Conservation (phyloP, 306 rosid genomes). For the Inga laurina region DNA sequence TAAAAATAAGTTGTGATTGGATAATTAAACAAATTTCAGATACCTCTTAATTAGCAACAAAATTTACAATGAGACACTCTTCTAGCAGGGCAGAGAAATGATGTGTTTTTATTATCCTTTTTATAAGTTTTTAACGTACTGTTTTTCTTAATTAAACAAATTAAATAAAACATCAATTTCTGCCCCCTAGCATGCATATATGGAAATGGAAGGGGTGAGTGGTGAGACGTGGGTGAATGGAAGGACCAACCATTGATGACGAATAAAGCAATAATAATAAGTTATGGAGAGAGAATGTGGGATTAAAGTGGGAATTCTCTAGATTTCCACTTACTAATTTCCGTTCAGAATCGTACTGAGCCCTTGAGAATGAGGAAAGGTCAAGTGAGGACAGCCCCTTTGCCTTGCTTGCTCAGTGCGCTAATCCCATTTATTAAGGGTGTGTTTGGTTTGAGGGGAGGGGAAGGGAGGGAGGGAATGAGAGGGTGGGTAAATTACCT, state of each 20-base stretch:
- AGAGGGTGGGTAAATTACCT: no score
- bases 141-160: no score
- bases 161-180: no score
- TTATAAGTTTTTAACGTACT: no score
- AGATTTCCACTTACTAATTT: conserved; percentile 45
- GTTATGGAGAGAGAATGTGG: neutral
- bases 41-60: no score
- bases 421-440: conserved; percentile 18
- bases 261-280: neutral
- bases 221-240: neutral
- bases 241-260: neutral
- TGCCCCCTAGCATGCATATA: neutral
- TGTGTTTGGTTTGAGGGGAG: no score
- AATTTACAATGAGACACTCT: no score
- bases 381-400: conserved; percentile 1
- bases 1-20: no score
- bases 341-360: conserved; percentile 24
- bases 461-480: no score
- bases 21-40: no score
- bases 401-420: neutral
- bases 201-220: neutral
- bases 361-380: conserved; percentile 42
- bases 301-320: conserved; percentile 46
- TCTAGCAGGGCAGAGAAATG: no score
- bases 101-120: no score